Percentiles rank a stretch among this genome's conserved stretches.
Conservation (phyloP, 257 asterid species). For the Fraxinus americana region DNA sequence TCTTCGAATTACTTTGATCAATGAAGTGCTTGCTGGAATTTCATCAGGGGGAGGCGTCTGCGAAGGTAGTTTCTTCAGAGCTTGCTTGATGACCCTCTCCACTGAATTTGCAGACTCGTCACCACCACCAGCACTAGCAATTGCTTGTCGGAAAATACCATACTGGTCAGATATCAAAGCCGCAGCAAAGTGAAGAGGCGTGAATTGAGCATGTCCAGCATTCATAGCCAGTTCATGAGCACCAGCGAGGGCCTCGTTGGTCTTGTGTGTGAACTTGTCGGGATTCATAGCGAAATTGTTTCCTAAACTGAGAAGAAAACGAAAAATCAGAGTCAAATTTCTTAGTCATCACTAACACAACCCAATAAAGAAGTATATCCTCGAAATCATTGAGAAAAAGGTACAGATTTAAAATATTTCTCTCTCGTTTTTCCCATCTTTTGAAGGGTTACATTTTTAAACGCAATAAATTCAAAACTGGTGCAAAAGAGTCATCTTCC, state of each 20-base stretch:
- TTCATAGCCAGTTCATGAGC: slow-evolving; percentile 67
- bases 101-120: slow-evolving; percentile 54
- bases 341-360: neutral
- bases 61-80: slow-evolving; percentile 57
- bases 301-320: neutral
- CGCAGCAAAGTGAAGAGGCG: slow-evolving; percentile 64
- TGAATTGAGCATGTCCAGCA: slow-evolving; percentile 68
- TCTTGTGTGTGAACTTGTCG: slow-evolving; percentile 74
- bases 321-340: neutral
- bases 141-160: slow-evolving; percentile 66
- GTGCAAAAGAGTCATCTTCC: neutral
- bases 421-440: neutral
- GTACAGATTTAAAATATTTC: neutral
- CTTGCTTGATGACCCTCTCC: slow-evolving; percentile 54
- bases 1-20: slow-evolving; percentile 61
- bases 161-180: slow-evolving; percentile 48
- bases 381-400: neutral
- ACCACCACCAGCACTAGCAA: slow-evolving; percentile 50
- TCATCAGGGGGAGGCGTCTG: slow-evolving; percentile 65
- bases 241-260: slow-evolving; percentile 60
- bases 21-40: slow-evolving; percentile 61
- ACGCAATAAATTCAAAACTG: neutral
- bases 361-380: neutral
- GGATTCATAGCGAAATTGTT: slow-evolving; percentile 52
- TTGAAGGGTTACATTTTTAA: neutral